Evolutionary conservation across 192 early-diverging fungal species (phyloP).

Genomic region (Pilaira anomala): DNA sequence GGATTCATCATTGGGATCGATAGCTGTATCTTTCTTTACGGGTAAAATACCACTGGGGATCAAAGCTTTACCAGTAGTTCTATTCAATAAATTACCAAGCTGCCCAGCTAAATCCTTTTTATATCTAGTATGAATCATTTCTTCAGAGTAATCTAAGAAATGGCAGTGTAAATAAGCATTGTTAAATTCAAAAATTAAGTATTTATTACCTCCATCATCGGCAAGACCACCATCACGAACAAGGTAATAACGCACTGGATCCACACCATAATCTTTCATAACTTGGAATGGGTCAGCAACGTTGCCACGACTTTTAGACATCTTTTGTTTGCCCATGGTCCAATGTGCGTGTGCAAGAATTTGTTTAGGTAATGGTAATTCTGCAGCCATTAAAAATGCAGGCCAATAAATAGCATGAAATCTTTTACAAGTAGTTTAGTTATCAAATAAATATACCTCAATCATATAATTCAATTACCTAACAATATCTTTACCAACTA

Average conservation of each 20-base stretch:
- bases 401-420: constrained; percentile 99
- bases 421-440: constrained; percentile 25
- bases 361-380: constrained; percentile 66
- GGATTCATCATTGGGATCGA: constrained; percentile 28
- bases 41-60: constrained; percentile 52
- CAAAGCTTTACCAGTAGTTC: constrained; percentile 57
- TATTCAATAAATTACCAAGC: constrained; percentile 77
- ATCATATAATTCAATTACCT: constrained; percentile 38
- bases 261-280: constrained; percentile 74
- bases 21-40: neutral
- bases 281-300: constrained; percentile 82
- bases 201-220: constrained; percentile 79
- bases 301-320: constrained; percentile 94
- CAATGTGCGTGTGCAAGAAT: constrained; percentile 96
- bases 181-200: too few relatives aligned
- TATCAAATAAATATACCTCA: neutral
- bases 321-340: constrained; percentile 86
- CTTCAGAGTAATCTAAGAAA: constrained; percentile 73
- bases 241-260: constrained; percentile 86
- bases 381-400: constrained; percentile 89
- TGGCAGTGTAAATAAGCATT: neutral
- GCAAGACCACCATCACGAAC: constrained; percentile 87
- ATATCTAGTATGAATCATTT: constrained; percentile 65
- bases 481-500: constrained; percentile 95
- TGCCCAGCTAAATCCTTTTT: constrained; percentile 77